A percentile compares a stretch with the other conserved stretches of the same genome.
phyloP scores from a whole-genome alignment of 148 eudicot genomes.

The Suaeda aralocaspica region DNA sequence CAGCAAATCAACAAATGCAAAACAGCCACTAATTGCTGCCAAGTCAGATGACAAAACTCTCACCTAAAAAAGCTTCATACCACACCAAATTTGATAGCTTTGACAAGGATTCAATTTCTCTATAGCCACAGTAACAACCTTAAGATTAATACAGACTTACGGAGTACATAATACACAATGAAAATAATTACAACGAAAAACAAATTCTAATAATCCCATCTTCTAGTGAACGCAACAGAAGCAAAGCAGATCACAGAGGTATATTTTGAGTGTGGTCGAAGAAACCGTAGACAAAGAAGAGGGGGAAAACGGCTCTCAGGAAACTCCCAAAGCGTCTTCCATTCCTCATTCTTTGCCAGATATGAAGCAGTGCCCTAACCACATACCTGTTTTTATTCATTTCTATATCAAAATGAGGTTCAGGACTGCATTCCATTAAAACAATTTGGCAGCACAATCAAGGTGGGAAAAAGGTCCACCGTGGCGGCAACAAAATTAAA shows the following conservation, averaged over 20 bases:
- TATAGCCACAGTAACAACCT: conserved; percentile 11
- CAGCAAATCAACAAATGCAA: neutral
- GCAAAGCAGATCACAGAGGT: neutral
- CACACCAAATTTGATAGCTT: neutral
- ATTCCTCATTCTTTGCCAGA: neutral
- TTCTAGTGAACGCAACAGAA: no score
- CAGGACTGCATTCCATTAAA: conserved; percentile 6
- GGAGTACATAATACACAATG: neutral
- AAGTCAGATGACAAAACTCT: conserved; percentile 3
- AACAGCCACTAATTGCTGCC: conserved; percentile 4
- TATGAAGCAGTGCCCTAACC: neutral
- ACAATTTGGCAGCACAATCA: neutral
- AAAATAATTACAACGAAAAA: neutral
- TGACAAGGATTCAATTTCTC: neutral
- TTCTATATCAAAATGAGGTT: neutral
- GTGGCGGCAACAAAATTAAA: conserved; percentile 6
- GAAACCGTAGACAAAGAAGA: conserved; percentile 13
- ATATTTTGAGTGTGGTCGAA: neutral
- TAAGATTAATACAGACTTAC: neutral
- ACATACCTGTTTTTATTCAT: neutral
- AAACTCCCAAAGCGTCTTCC: neutral
- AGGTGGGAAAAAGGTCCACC: neutral
- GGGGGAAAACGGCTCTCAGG: conserved; percentile 16
- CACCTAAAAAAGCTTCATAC: neutral
- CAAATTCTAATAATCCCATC: neutral